A percentile compares a stretch with the other conserved stretches of the same genome.
Evolutionary conservation across 257 asterid species (phyloP).

Genomic region (Fraxinus anomala): DNA sequence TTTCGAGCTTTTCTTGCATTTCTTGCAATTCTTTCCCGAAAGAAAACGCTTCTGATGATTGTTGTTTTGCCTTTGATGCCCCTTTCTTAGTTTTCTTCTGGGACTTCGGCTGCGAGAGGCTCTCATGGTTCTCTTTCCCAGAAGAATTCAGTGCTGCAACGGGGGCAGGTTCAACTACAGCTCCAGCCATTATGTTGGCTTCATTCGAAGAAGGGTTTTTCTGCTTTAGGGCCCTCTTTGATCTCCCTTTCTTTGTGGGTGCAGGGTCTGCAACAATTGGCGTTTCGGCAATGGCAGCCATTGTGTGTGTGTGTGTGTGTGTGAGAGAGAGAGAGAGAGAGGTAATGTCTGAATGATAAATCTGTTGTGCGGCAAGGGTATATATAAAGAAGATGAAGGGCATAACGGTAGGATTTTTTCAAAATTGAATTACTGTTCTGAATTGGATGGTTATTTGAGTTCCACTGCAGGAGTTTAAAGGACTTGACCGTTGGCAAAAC

Average conservation of each 20-base stretch:
- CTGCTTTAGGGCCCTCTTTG: conserved; percentile 55
- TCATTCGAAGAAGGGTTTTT: conserved; percentile 49
- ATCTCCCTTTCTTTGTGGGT: conserved; percentile 49
- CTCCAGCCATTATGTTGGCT: conserved; percentile 66
- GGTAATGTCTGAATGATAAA: conserved; percentile 7
- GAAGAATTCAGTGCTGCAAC: conserved; percentile 27
- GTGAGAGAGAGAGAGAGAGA: background rate
- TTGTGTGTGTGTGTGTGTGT: conserved; percentile 19
- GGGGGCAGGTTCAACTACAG: conserved; percentile 37
- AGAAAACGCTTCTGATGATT: conserved; percentile 30
- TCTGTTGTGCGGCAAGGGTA: background rate
- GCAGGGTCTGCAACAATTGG: conserved; percentile 37
- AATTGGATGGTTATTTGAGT: background rate
- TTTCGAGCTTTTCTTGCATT: conserved; percentile 80
- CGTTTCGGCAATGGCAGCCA: conserved; percentile 53
- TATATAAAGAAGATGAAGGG: conserved; percentile 12
- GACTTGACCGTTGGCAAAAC: conserved; percentile 34
- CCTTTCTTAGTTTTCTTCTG: conserved; percentile 63
- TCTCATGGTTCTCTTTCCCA: conserved; percentile 63
- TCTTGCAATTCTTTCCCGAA: conserved; percentile 73
- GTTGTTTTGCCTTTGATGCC: conserved; percentile 53
- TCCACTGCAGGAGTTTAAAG: background rate
- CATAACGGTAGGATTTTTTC: conserved; percentile 39
- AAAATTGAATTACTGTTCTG: conserved; percentile 25
- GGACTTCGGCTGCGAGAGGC: conserved; percentile 43